These are phyloP conservation scores for Macaranga tanarius DNA, from an alignment of 441 rosid genomes.

Conservation along the genomic window DNA sequence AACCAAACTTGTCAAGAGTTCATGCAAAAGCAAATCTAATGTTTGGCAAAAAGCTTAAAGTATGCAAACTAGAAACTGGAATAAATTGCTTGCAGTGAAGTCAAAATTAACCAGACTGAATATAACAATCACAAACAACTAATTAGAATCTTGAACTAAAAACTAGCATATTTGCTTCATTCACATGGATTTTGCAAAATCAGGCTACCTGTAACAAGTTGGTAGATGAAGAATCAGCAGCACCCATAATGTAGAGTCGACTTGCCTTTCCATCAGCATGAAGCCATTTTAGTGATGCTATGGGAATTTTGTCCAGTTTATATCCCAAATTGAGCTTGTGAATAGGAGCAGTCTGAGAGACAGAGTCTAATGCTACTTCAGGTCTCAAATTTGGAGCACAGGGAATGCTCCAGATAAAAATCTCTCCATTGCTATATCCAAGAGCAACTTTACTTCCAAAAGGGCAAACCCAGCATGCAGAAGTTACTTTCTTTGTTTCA, in stretches of 20 bases:
- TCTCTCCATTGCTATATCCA: constrained; percentile 82
- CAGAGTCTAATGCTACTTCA: constrained; percentile 40
- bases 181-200: constrained; percentile 3
- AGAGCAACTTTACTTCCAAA: constrained; percentile 74
- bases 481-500: constrained; percentile 73
- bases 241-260: constrained; percentile 69
- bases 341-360: constrained; percentile 45
- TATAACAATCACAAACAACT: constrained; percentile 1
- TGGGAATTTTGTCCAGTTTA: constrained; percentile 70
- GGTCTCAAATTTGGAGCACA: constrained; percentile 33
- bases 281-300: constrained; percentile 68
- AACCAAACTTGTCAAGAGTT: neutral
- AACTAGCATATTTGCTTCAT: neutral
- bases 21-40: neutral
- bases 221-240: constrained; percentile 47
- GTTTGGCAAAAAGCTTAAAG: neutral
- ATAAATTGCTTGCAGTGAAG: neutral
- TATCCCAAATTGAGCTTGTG: constrained; percentile 82
- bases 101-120: neutral
- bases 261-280: constrained; percentile 74
- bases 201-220: constrained; percentile 59
- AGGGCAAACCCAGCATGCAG: constrained; percentile 90
- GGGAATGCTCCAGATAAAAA: constrained; percentile 69
- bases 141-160: neutral
- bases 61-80: neutral